phyloP scores from a whole-genome alignment of 2,329 filamentous ascomycete genomes.

The Tolypocladium pustulatum region DNA sequence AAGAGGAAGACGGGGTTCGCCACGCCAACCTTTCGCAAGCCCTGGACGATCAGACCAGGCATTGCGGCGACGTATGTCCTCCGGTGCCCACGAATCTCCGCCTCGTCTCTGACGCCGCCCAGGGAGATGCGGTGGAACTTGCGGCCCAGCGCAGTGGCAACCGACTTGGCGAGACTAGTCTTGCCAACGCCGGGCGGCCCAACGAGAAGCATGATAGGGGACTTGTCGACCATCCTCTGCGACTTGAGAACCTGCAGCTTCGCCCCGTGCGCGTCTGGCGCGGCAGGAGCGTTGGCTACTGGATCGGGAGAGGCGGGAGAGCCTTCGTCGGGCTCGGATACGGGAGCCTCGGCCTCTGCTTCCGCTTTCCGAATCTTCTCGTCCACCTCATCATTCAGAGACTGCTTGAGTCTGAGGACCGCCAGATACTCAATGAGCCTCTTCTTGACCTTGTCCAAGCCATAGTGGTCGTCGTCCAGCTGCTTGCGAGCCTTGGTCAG shows the following conservation, averaged over 20 bases:
- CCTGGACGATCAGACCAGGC: constrained; percentile 90
- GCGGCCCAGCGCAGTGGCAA: constrained; percentile 81
- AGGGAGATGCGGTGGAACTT: constrained; percentile 97
- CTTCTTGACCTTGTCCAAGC: constrained; percentile 95
- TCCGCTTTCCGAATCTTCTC: constrained; percentile 62
- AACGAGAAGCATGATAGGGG: constrained; percentile 85
- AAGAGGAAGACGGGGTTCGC: constrained; percentile 91
- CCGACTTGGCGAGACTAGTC: constrained; percentile 86
- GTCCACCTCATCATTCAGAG: constrained; percentile 74
- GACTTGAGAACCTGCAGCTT: constrained; percentile 68
- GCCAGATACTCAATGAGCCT: constrained; percentile 89
- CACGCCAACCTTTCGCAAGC: constrained; percentile 89
- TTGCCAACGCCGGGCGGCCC: constrained; percentile 94
- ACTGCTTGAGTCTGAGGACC: constrained; percentile 90
- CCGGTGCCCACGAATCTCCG: constrained; percentile 89
- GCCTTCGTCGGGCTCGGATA: constrained; percentile 22
- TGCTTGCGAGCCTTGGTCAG: constrained; percentile 73
- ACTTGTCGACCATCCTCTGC: constrained; percentile 86
- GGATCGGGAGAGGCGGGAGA: constrained; percentile 10
- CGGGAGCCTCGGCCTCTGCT: constrained; percentile 43
- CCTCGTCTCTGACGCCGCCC: constrained; percentile 90
- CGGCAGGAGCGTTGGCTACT: constrained; percentile 7
- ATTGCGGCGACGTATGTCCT: constrained; percentile 98
- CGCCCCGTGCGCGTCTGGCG: constrained; percentile 30
- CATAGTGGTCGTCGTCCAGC: constrained; percentile 92